Evolutionary conservation across 1,284 basidiomycete genomes (phyloP), one percentile per base, ranked within the genome.

Genomic region (Chondrostereum purpureum): DNA sequence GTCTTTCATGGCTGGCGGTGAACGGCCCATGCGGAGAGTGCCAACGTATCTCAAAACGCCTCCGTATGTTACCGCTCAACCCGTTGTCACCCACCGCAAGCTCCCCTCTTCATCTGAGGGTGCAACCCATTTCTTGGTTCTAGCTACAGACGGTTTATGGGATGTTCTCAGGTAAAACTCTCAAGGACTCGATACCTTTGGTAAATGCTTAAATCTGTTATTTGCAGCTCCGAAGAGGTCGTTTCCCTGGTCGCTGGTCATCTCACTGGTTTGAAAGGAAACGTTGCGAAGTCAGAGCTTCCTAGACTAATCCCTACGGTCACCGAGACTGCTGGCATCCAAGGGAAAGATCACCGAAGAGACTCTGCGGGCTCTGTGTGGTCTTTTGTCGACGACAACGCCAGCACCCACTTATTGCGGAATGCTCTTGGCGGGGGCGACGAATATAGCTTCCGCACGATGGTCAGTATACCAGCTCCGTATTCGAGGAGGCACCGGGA

Each of bases 81-180:
- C 96, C 0, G 92, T 90, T 45, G 82, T 97, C n/a, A 88, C 87
- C 1, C 84, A 92, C 58, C 78, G 81, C 50, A 83, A 77, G 59
- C 75, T 83, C 54, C 65, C 70, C 16, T 23, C 59, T 57, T 39
- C 52, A 50, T 43, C 55, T 14, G 55, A 49, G 51, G 67, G 55
- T 58, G 63, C 77, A 11, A 60, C 78, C 19, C 77, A 77, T 43
- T 93, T 94, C 61, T 59, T 96, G 46, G 84, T 96, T 35, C 77
- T 96, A 52, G 93, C 92, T 1, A 95, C 92, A 0, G 93, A 96
- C 58, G 94, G 94, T 12, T 74, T 98, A 42, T 98, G 94, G 92
- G 96, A 99, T 65, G 75, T 88, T 54, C 75, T 99, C 45, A 87
- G 66, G 69, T 71, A 53, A 23, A 50, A n/a, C n/a, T n/a, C n/a